Evolutionary conservation across 2,329 filamentous ascomycete genomes (phyloP), one percentile per base, ranked within the genome.

Genomic region (Aspergillus puulaauensis): DNA sequence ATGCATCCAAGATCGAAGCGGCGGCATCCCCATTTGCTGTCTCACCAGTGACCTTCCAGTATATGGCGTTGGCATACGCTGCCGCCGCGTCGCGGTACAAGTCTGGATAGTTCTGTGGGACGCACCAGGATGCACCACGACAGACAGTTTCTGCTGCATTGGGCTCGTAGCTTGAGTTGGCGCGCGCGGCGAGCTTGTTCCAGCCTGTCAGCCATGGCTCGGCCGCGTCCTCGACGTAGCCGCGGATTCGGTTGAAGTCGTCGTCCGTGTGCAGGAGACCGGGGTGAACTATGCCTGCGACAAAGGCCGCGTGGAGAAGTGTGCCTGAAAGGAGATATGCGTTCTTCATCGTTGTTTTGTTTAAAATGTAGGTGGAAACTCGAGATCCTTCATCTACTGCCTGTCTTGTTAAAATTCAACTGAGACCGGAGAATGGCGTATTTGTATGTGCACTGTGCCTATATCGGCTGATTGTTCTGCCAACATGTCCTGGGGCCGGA

Each of bases 171-270:
- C 66, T 59, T n/a, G 74, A 62, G 44, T 73, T 70, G 1, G 68
- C 54, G 48, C 62, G 66, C 54, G 43, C 41, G 14, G 65, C 68
- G 11, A 78, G 66, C 12, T 72, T 71, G 43, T 69, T 61, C 67
- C 69, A 78, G 11, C 68, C 68, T 3, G 67, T 70, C 14, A 66
- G 63, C 72, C 72, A 77, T 2, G 76, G 74, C 27, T 71, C 69
- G n/a, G 65, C 62, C 21, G 68, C 63, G 19, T 65, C 59, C 2
- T 68, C 55, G 23, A 77, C 71, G 52, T 76, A 74, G 3, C 64
- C 64, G 24, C 72, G 73, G 54, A 81, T 75, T 7, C 79, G 73
- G 7, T 70, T 64, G 46, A 81, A 74, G 51, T 79, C 76, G 1
- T 62, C 51, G 1, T 61, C 50, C 0, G 72, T 75, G 53, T 78